phyloP scores from a whole-genome alignment of 139 green algal species.

The Cymbomonas tetramitiformis region DNA sequence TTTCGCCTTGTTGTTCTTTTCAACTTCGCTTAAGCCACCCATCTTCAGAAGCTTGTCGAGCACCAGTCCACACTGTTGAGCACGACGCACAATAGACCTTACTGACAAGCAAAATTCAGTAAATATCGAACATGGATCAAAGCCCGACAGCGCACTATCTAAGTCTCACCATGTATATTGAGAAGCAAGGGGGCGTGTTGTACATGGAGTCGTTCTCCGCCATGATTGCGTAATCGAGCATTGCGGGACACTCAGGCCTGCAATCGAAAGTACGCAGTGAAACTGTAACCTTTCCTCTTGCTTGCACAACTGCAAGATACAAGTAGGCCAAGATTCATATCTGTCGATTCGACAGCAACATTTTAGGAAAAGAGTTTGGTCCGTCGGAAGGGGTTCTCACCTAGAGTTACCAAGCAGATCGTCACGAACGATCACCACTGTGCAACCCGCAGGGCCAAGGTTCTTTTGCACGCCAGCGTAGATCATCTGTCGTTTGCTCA shows the following conservation, averaged over 20 bases:
- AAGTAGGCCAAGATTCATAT: no score
- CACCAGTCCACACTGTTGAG: constrained; percentile 85
- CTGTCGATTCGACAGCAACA: no score
- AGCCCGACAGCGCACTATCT: no score
- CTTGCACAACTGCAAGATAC: no score
- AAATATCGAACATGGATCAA: no score
- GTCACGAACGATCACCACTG: constrained; percentile 86
- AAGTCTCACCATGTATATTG: constrained; percentile 98
- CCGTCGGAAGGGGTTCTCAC: no score
- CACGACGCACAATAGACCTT: no score
- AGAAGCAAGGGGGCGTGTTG: constrained; percentile 95
- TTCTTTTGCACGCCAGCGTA: constrained; percentile 99
- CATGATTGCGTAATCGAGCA: constrained; percentile 82
- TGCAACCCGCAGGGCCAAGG: constrained; percentile 79
- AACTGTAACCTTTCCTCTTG: no score
- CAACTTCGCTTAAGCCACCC: constrained; percentile 48
- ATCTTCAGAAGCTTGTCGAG: constrained; percentile 73
- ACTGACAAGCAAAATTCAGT: no score
- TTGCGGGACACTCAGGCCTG: constrained; percentile 22
- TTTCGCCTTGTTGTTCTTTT: constrained; percentile 58
- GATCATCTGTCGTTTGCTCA: no score
- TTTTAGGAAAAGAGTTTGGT: no score
- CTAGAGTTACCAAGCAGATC: constrained; percentile 83
- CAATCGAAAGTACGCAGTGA: no score
- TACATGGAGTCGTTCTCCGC: constrained; percentile 83